phyloP scores from a whole-genome alignment of 805 yeast species.

The Kregervanrija fluxuum region DNA sequence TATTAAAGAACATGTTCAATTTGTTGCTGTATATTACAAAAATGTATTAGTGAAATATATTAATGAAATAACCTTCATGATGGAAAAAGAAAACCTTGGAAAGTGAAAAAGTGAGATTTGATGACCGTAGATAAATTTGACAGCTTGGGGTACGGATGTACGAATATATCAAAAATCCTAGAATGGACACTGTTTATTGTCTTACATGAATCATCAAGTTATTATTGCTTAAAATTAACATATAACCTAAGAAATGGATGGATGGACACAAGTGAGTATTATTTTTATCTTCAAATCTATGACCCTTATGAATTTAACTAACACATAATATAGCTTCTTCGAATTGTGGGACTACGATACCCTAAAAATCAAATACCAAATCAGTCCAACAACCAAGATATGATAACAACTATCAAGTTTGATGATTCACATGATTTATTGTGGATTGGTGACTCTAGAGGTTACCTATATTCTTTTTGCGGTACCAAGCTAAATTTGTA shows the following conservation, averaged over 20 bases:
- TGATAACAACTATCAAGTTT: constrained; percentile 37
- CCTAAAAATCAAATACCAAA: constrained; percentile 17
- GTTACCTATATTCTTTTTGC: constrained; percentile 37
- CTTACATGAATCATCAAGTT: no score
- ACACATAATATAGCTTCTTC: no score
- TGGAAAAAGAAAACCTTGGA: not conserved
- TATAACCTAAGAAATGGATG: no score
- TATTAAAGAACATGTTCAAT: constrained; percentile 17
- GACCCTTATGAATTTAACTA: no score
- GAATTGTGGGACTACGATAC: constrained; percentile 5
- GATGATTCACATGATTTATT: constrained; percentile 69
- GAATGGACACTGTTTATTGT: no score
- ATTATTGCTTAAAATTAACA: no score
- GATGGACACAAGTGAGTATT: no score
- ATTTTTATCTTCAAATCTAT: no score
- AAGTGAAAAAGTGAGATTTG: no score
- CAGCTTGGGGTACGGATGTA: no score
- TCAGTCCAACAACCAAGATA: constrained; percentile 12
- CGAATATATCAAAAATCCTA: no score
- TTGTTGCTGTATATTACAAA: not conserved
- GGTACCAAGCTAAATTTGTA: constrained; percentile 48
- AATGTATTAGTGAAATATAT: not conserved
- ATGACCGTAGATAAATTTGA: no score
- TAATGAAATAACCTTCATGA: not conserved
- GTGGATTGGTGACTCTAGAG: constrained; percentile 77